Conservation (phyloP, 805 yeast genomes). For the Komagataella pastoris region DNA sequence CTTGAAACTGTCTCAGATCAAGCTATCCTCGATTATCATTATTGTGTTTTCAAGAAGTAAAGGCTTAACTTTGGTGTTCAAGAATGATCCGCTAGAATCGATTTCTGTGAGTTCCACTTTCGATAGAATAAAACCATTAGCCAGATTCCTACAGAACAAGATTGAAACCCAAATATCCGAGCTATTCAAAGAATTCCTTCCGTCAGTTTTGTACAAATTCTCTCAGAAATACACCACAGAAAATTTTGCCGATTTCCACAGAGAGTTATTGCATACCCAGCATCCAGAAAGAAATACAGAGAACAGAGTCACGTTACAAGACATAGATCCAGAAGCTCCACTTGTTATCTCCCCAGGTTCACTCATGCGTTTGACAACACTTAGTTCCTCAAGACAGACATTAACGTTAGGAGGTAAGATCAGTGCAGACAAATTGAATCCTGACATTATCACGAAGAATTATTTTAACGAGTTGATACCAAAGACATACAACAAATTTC, state of each 20-base stretch:
- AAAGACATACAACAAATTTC: constrained; percentile 16
- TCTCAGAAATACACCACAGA: constrained; percentile 49
- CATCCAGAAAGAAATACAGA: constrained; percentile 14
- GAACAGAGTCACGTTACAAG: constrained; percentile 29
- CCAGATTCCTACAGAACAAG: constrained; percentile 70
- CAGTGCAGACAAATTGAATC: constrained; percentile 19
- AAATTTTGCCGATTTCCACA: constrained; percentile 21
- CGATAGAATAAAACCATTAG: constrained; percentile 72
- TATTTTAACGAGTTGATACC: constrained; percentile 16
- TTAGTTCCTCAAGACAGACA: constrained; percentile 69
- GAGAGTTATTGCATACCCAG: constrained; percentile 17
- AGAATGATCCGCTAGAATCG: constrained; percentile 79
- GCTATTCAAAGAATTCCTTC: constrained; percentile 72
- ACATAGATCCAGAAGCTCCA: constrained; percentile 44
- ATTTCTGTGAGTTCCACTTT: constrained; percentile 80
- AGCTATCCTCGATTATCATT: constrained; percentile 69
- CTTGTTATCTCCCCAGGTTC: constrained; percentile 48
- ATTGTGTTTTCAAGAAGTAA: constrained; percentile 72
- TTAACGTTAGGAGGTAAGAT: constrained; percentile 40
- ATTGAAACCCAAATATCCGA: constrained; percentile 73
- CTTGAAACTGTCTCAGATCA: constrained; percentile 57
- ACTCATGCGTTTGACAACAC: constrained; percentile 50
- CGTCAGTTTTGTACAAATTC: constrained; percentile 65
- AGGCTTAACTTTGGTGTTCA: constrained; percentile 76
- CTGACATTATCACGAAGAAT: constrained; percentile 18